phyloP scores from a whole-genome alignment of 1,284 basidiomycete species.

The Ustilago tritici region DNA sequence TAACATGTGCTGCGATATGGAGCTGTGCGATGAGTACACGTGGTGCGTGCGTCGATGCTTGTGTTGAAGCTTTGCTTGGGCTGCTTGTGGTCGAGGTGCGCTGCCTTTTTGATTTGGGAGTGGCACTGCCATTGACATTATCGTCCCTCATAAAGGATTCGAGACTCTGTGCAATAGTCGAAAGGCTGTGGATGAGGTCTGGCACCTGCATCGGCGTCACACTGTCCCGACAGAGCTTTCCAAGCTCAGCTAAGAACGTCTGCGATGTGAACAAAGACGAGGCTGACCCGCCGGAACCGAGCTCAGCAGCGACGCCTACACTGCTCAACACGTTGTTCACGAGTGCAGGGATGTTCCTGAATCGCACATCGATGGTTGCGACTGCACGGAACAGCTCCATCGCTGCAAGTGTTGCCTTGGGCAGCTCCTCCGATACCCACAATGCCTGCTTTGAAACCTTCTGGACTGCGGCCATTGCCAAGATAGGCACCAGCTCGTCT shows the following conservation, averaged over 20 bases:
- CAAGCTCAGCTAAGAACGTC: slow-evolving; percentile 35
- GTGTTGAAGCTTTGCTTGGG: slow-evolving; percentile 4
- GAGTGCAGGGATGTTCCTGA: slow-evolving; percentile 32
- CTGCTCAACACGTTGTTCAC: slow-evolving; percentile 25
- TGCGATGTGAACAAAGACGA: slow-evolving; percentile 35
- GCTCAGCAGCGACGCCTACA: slow-evolving; percentile 17
- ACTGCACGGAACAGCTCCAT: slow-evolving; percentile 37
- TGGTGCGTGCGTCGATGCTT: background rate
- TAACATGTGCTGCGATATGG: slow-evolving; percentile 30
- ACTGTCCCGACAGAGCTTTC: slow-evolving; percentile 36
- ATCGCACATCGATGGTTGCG: slow-evolving; percentile 24
- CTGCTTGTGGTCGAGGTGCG: slow-evolving; percentile 13
- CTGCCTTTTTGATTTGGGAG: slow-evolving; percentile 24
- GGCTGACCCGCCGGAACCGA: background rate
- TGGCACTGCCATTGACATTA: background rate
- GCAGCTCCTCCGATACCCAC: slow-evolving; percentile 22
- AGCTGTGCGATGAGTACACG: slow-evolving; percentile 21
- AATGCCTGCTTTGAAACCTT: slow-evolving; percentile 22
- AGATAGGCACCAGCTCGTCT: slow-evolving; percentile 23
- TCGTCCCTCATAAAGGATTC: background rate
- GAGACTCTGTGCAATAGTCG: slow-evolving; percentile 7
- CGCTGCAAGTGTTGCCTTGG: slow-evolving; percentile 18
- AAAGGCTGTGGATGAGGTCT: slow-evolving; percentile 25
- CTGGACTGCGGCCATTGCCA: slow-evolving; percentile 28
- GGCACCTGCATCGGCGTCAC: slow-evolving; percentile 43